Percentiles rank a stretch among this genome's conserved stretches.
Conservation (phyloP, 495 filamentous ascomycete species). For the Trichoderma orchidacearum region DNA sequence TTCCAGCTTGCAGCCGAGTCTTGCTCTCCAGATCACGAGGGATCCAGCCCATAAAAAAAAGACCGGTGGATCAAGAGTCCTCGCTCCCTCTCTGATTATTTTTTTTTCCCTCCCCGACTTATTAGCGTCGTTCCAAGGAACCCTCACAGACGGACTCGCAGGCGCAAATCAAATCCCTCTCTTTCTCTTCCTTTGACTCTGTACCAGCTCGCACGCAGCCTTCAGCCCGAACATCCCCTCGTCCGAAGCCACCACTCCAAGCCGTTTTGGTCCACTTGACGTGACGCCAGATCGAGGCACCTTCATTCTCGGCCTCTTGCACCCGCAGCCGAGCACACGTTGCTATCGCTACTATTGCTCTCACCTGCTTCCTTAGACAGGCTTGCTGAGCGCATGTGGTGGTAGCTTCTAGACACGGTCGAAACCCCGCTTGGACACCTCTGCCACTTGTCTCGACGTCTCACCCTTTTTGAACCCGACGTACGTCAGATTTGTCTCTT, state of each 20-base stretch:
- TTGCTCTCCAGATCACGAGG: too few species aligned
- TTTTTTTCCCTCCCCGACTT: too few species aligned
- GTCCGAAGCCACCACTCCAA: constrained; percentile 1
- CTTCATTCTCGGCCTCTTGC: background rate
- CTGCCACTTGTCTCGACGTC: background rate
- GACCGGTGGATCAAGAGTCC: too few species aligned
- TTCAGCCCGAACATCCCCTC: background rate
- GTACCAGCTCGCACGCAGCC: too few species aligned
- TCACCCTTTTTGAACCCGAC: too few species aligned
- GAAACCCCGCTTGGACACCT: background rate
- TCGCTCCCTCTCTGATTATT: too few species aligned
- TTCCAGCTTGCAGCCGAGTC: background rate
- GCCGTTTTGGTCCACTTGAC: background rate
- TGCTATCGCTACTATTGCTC: background rate
- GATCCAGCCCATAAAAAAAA: too few species aligned
- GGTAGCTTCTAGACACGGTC: background rate
- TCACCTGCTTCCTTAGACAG: too few species aligned
- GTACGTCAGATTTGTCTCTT: background rate
- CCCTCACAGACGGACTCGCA: too few species aligned
- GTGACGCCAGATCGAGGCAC: constrained; percentile 1
- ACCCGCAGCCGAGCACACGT: background rate
- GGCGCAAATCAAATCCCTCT: background rate
- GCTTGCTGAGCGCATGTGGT: too few species aligned
- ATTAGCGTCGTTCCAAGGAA: too few species aligned
- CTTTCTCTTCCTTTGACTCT: too few species aligned